Percentiles rank a stretch among this genome's conserved stretches.
Evolutionary conservation across 2,329 filamentous ascomycete genomes (phyloP).

Genomic region (Mycosphaerella sp.): DNA sequence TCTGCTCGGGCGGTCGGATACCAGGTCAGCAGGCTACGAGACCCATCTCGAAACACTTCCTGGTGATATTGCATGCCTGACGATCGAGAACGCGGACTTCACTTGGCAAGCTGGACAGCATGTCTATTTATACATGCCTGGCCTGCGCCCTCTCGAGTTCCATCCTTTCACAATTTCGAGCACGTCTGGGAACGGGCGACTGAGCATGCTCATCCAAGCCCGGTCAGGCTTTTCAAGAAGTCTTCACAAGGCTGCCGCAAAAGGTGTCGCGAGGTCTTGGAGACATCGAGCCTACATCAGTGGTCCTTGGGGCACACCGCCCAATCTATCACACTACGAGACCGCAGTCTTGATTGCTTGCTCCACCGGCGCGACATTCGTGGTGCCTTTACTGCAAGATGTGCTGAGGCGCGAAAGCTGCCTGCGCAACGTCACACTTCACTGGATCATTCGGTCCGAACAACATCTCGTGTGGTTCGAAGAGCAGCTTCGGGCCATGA

Average conservation of each 20-base stretch:
- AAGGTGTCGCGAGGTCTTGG: neutral
- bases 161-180: conserved; percentile 58
- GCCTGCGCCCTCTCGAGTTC: conserved; percentile 50
- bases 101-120: conserved; percentile 59
- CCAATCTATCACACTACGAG: conserved; percentile 52
- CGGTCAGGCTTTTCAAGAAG: conserved; percentile 28
- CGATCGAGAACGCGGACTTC: conserved; percentile 50
- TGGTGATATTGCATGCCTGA: conserved; percentile 52
- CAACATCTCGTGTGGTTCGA: conserved; percentile 25
- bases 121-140: conserved; percentile 54
- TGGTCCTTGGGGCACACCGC: conserved; percentile 31
- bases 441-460: conserved; percentile 29
- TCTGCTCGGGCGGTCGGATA: conserved; percentile 10
- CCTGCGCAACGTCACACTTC: conserved; percentile 24
- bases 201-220: conserved; percentile 30
- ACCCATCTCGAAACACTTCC: conserved; percentile 40
- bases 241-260: conserved; percentile 24
- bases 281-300: conserved; percentile 25
- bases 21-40: conserved; percentile 23
- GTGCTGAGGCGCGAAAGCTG: conserved; percentile 40
- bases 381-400: conserved; percentile 51
- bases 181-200: conserved; percentile 37
- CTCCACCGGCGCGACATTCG: conserved; percentile 56
- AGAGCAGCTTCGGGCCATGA: conserved; percentile 13
- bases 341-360: conserved; percentile 55